Evolutionary conservation across 2,329 filamentous ascomycete species (phyloP).

Genomic region (Volutella citrinella): DNA sequence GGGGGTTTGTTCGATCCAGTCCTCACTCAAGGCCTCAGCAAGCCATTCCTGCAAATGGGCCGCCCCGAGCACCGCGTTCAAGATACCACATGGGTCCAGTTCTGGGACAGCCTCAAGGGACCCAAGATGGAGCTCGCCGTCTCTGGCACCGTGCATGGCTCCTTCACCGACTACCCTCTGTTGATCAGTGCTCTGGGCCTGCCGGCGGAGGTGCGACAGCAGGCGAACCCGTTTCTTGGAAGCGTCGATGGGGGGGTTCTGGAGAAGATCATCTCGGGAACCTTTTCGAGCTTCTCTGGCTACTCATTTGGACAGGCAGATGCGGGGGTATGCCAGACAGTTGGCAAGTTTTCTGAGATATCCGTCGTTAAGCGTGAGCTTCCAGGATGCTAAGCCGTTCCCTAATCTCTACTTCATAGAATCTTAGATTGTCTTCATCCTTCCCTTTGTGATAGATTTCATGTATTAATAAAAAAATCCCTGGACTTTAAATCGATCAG

Average conservation of each 20-base stretch:
- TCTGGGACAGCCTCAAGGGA: slow-evolving; percentile 26
- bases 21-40: slow-evolving; percentile 22
- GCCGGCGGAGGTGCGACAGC: slow-evolving; percentile 7
- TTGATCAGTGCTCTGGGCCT: slow-evolving; percentile 23
- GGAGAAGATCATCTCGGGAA: slow-evolving; percentile 17
- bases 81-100: slow-evolving; percentile 30
- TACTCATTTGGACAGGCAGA: slow-evolving; percentile 12
- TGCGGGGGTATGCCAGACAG: slow-evolving; percentile 7
- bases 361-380: slow-evolving; percentile 16
- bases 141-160: slow-evolving; percentile 25
- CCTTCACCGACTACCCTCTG: slow-evolving; percentile 30
- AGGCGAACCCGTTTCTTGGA: slow-evolving; percentile 6
- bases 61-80: slow-evolving; percentile 25
- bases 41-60: slow-evolving; percentile 31
- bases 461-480: no score
- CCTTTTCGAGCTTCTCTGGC: slow-evolving; percentile 19
- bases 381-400: no score
- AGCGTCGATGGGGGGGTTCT: slow-evolving; percentile 11
- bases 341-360: slow-evolving; percentile 10
- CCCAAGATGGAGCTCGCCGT: slow-evolving; percentile 23
- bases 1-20: slow-evolving; percentile 33
- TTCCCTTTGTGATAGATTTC: no score
- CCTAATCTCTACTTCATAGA: no score
- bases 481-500: no score
- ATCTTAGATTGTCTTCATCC: no score